phyloP scores from a whole-genome alignment of 2,329 filamentous ascomycete genomes.

The Arthroderma sp. region DNA sequence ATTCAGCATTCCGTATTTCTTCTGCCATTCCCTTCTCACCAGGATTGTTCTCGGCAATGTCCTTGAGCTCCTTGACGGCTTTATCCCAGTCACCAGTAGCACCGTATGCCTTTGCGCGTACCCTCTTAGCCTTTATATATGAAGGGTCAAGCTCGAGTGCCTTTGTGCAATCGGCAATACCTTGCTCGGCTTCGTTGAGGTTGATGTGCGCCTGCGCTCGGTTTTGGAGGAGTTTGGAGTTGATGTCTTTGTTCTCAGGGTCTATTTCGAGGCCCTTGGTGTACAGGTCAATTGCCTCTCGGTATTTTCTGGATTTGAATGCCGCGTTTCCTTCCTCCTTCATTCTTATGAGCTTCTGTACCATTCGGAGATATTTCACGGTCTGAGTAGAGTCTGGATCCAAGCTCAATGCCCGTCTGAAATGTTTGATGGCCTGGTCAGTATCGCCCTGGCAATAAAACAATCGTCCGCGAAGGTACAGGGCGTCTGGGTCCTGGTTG shows the following conservation, averaged over 20 bases:
- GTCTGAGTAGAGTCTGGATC: conserved; percentile 87
- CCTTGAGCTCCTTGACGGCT: conserved; percentile 77
- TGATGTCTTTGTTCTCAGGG: conserved; percentile 76
- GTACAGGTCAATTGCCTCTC: conserved; percentile 74
- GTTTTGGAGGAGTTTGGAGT: conserved; percentile 91
- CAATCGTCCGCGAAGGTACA: conserved; percentile 76
- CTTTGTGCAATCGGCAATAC: conserved; percentile 73
- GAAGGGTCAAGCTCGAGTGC: conserved; percentile 69
- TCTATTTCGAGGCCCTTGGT: conserved; percentile 72
- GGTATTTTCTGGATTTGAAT: conserved; percentile 74
- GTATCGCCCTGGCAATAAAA: conserved; percentile 89
- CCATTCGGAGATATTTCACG: conserved; percentile 74
- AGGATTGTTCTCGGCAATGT: conserved; percentile 68
- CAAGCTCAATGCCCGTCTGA: conserved; percentile 75
- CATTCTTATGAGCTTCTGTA: conserved; percentile 83
- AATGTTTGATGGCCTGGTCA: conserved; percentile 83
- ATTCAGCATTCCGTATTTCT: conserved; percentile 78
- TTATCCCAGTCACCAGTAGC: conserved; percentile 85
- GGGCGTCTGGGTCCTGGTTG: conserved; percentile 81
- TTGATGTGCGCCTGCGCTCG: conserved; percentile 67
- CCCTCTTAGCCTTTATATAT: conserved; percentile 86
- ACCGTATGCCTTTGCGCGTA: conserved; percentile 79
- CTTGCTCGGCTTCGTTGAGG: conserved; percentile 70
- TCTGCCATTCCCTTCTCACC: conserved; percentile 66
- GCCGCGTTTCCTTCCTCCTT: conserved; percentile 86